Percentiles rank a stretch among this genome's conserved stretches.
These are phyloP conservation scores for Phytophthora brassicae DNA, from an alignment of 352 stramenopile genomes.

Conservation along the genomic window DNA sequence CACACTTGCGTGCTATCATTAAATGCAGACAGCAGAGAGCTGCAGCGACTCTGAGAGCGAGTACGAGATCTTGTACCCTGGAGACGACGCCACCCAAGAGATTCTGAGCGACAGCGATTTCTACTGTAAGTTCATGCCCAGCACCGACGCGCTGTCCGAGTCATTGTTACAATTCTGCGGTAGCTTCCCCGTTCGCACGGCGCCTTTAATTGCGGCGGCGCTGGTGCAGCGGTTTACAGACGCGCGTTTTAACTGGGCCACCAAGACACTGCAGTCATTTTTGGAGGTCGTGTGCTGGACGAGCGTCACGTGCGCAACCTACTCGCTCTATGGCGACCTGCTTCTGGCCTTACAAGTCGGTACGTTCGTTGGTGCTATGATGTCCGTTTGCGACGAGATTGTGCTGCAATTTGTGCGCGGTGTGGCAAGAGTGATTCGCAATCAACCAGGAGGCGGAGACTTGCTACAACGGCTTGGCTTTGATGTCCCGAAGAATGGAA, in stretches of 20 bases:
- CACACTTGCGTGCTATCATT: neutral
- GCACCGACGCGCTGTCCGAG: conserved; percentile 49
- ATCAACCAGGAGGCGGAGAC: conserved; percentile 59
- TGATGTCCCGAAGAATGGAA: conserved; percentile 71
- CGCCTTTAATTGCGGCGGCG: conserved; percentile 40
- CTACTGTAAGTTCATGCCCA: conserved; percentile 56
- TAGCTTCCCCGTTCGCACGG: conserved; percentile 59
- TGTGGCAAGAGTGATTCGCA: conserved; percentile 65
- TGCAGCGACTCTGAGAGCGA: conserved; percentile 45
- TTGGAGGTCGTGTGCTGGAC: conserved; percentile 73
- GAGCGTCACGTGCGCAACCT: conserved; percentile 68
- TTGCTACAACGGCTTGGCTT: conserved; percentile 66
- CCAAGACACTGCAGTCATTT: conserved; percentile 84
- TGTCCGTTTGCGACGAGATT: conserved; percentile 82
- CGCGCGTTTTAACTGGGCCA: conserved; percentile 77
- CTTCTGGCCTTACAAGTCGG: conserved; percentile 67
- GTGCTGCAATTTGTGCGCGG: conserved; percentile 68
- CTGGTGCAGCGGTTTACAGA: conserved; percentile 75
- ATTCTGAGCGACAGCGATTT: conserved; percentile 59
- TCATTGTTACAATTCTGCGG: conserved; percentile 60
- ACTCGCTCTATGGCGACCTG: conserved; percentile 59
- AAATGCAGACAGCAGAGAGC: conserved; percentile 9
- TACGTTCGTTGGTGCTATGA: conserved; percentile 74
- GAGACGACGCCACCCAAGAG: conserved; percentile 41
- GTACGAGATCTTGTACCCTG: conserved; percentile 63